Evolutionary conservation across 75 land plant genomes (phyloP).

Genomic region (Pinus tabuliformis): DNA sequence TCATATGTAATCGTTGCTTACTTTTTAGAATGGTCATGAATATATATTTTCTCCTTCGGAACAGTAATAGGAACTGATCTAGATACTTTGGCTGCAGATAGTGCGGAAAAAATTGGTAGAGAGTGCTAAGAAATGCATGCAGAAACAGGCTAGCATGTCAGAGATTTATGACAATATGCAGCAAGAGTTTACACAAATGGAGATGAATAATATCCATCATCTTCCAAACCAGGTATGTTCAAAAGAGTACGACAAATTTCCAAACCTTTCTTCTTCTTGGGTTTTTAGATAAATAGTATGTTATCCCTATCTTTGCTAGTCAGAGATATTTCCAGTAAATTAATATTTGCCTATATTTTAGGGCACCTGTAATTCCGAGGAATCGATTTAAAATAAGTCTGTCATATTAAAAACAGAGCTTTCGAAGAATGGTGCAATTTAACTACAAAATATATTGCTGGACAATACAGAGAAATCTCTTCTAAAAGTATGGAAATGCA

Average conservation of each 20-base stretch:
- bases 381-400: not conserved
- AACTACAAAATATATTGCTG: not conserved
- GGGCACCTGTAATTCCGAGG: not conserved
- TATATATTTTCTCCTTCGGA: not conserved
- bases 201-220: constrained; percentile 58
- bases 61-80: not conserved
- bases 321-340: not conserved
- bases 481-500: too few species aligned
- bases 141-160: constrained; percentile 38
- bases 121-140: constrained; percentile 62
- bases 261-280: not conserved
- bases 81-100: constrained; percentile 34
- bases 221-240: constrained; percentile 33
- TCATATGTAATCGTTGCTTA: not conserved
- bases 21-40: not conserved
- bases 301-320: constrained; percentile 7
- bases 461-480: not conserved
- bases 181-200: constrained; percentile 54
- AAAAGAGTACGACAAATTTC: constrained; percentile 9
- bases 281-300: not conserved
- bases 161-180: constrained; percentile 77
- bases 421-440: not conserved
- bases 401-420: not conserved
- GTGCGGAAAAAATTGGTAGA: constrained; percentile 68
- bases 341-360: not conserved